Percentiles rank a stretch among this genome's conserved stretches.
phyloP scores from a whole-genome alignment of 108 stramenopile genomes.

The Tribonema minus region DNA sequence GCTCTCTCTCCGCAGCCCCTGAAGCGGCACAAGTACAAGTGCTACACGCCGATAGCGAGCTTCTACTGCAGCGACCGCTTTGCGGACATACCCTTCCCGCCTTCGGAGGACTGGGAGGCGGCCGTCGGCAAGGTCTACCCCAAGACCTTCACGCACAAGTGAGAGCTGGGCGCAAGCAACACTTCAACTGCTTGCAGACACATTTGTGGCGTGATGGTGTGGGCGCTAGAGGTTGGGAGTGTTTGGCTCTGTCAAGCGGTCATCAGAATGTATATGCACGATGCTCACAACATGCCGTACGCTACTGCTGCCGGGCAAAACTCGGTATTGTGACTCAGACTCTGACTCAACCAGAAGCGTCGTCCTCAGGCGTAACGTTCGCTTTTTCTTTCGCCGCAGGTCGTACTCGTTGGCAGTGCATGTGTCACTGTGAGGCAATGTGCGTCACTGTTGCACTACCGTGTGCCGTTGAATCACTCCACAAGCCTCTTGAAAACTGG shows the following conservation, averaged over 20 bases:
- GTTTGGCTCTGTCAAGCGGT: not conserved
- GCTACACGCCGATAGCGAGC: slow-evolving; percentile 90
- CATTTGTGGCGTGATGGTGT: not conserved
- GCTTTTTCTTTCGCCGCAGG: too few species aligned
- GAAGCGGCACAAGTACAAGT: slow-evolving; percentile 70
- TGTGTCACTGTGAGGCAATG: too few species aligned
- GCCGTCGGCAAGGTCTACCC: slow-evolving; percentile 82
- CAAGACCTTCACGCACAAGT: slow-evolving; percentile 43
- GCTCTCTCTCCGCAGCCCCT: slow-evolving; percentile 62
- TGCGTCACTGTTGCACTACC: too few species aligned
- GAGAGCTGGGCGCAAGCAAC: not conserved
- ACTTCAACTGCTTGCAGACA: not conserved
- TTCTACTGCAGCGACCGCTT: slow-evolving; percentile 86
- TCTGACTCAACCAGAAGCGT: too few species aligned
- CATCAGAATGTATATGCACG: not conserved
- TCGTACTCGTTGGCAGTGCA: too few species aligned
- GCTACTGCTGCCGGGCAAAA: too few species aligned
- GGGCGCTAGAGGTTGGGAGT: not conserved
- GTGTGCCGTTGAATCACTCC: too few species aligned
- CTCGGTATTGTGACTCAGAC: too few species aligned
- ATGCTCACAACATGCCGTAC: too few species aligned
- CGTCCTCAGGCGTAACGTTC: too few species aligned
- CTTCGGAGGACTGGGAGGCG: slow-evolving; percentile 99
- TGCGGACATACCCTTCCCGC: slow-evolving; percentile 96
- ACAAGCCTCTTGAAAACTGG: too few species aligned